A percentile compares a stretch with the other conserved stretches of the same genome.
Conservation (phyloP, 371 early-diverging fungal species). For the Actinomucor elegans region DNA sequence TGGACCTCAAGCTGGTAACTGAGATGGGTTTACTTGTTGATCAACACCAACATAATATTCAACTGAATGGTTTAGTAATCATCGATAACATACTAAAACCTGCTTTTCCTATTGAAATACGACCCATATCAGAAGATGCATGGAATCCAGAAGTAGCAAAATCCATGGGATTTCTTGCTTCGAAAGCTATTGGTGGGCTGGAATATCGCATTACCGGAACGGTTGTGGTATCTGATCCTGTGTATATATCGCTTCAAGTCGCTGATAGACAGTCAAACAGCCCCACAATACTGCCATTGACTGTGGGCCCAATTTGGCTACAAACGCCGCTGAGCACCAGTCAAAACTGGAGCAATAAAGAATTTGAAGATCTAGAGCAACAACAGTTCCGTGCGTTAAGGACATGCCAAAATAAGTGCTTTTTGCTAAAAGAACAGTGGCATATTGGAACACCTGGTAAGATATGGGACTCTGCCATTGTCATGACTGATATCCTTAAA, state of each 20-base stretch:
- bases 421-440: slow-evolving; percentile 36
- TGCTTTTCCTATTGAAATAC: not conserved
- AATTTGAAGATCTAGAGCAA: too few species aligned
- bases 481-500: slow-evolving; percentile 31
- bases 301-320: slow-evolving; percentile 8
- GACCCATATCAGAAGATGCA: slow-evolving; percentile 1
- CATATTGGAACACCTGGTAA: slow-evolving; percentile 50
- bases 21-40: slow-evolving; percentile 15
- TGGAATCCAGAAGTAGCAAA: slow-evolving; percentile 6
- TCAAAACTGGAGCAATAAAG: too few species aligned
- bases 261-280: not conserved
- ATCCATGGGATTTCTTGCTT: not conserved
- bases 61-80: not conserved
- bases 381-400: too few species aligned
- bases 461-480: slow-evolving; percentile 56
- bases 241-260: slow-evolving; percentile 2
- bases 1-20: slow-evolving; percentile 13
- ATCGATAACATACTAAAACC: too few species aligned
- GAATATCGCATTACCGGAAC: slow-evolving; percentile 1
- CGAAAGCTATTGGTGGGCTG: not conserved
- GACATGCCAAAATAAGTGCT: too few species aligned
- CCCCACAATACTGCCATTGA: not conserved
- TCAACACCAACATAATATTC: not conserved
- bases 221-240: not conserved
- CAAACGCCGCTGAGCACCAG: too few species aligned